Base-by-base conservation (phyloP, 495 filamentous ascomycete species). In the Saxophila tyrrhenica region DNA sequence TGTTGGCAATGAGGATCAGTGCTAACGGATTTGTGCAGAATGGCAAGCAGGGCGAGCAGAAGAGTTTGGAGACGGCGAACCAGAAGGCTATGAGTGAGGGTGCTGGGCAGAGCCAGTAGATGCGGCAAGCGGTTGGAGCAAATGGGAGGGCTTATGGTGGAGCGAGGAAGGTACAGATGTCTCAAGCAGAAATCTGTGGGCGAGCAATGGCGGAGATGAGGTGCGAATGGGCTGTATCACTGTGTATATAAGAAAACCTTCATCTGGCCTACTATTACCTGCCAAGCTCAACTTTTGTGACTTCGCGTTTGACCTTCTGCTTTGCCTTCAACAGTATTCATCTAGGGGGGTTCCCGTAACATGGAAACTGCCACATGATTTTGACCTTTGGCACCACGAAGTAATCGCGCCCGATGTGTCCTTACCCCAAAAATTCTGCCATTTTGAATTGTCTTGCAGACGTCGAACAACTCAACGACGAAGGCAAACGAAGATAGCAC, bases 41-140 rank as follows among this genome's bases (percentile, higher is more conserved):
- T 75, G 94, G 92, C 75, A 97, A 96, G 80, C 89, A 94, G 75
- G 85, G 89, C 72, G 91, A 95, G 22, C 69, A 76, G 66, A 85
- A 84, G 75, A 80, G 73, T 64, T 69, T 96, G 52, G 82, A 78
- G 55, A 72, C 80, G 25, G 88, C 81, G 69, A 91, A 92, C 69
- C 75, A 77, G 56, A 75, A 73, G 46, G 75, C 82, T 19, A 70
- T 79, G 62, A 78, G 73, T 50, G 74, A 80, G 64, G 43, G 63
- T 51, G 70, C 69, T 19, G 62, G 61, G 13, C 58, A 63, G 38
- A 35, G 13, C 7, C 29, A 35, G 29, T 35, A 35, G 29, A 13
- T 35, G n/a, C n/a, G n/a, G n/a, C n/a, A n/a, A n/a, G 44, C 13
- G 8, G 10, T 52, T 38, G 32, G 41, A 46, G 48, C 29, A 32